A percentile compares a stretch with the other conserved stretches of the same genome.
Conservation (phyloP, 495 filamentous ascomycete genomes). For the Astrothelium macrocarpum region DNA sequence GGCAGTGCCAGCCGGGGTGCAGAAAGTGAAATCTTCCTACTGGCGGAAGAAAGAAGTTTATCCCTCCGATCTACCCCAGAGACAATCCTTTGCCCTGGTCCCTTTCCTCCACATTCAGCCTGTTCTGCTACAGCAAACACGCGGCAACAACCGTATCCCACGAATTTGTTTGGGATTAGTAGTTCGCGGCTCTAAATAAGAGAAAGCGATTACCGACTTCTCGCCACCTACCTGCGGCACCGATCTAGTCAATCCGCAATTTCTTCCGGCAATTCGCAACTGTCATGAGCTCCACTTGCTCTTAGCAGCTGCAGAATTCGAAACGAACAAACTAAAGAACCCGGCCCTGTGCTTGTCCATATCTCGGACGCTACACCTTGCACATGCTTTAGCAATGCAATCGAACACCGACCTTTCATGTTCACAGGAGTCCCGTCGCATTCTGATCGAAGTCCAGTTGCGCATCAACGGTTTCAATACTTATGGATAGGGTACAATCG, state of each 20-base stretch:
- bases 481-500: constrained; percentile 22
- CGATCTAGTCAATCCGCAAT: neutral
- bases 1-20: neutral
- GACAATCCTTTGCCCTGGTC: neutral
- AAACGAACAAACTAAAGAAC: neutral
- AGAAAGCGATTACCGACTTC: neutral
- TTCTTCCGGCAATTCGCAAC: neutral
- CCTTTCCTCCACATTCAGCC: neutral
- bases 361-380: neutral
- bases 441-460: constrained; percentile 22
- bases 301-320: constrained; percentile 1
- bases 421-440: constrained; percentile 18
- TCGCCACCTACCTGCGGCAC: neutral
- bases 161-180: neutral
- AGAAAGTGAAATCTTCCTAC: neutral
- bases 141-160: neutral
- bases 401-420: constrained; percentile 1
- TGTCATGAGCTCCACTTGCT: constrained; percentile 4
- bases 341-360: neutral
- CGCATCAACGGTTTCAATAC: constrained; percentile 29
- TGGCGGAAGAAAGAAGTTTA: neutral
- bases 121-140: neutral
- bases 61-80: constrained; percentile 2
- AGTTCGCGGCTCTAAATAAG: neutral
- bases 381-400: constrained; percentile 3